Conservation (phyloP, 441 rosid genomes). For the Flueggea neowawraea region DNA sequence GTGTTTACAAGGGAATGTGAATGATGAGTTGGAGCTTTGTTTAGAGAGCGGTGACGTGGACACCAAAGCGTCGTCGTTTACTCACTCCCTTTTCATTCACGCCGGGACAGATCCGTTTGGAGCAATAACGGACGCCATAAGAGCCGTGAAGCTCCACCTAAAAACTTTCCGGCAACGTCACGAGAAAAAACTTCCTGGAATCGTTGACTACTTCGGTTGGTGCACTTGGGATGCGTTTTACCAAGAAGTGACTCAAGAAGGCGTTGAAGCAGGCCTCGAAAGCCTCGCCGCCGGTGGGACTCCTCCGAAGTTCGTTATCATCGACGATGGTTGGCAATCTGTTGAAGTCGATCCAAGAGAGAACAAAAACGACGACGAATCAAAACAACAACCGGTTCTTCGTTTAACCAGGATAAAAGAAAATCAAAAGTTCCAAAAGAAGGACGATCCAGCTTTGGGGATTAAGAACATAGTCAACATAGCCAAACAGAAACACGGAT, state of each 20-base stretch:
- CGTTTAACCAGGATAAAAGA: slow-evolving; percentile 78
- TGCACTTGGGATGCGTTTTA: slow-evolving; percentile 99
- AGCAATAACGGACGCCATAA: slow-evolving; percentile 68
- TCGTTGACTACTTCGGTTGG: slow-evolving; percentile 92
- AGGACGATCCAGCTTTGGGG: too few species aligned
- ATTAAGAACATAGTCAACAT: too few species aligned
- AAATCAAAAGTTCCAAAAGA: slow-evolving; percentile 71
- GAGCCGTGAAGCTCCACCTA: slow-evolving; percentile 59
- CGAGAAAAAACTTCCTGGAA: slow-evolving; percentile 82
- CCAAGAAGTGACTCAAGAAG: slow-evolving; percentile 89
- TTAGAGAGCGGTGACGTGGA: slow-evolving; percentile 81
- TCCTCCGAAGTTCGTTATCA: slow-evolving; percentile 81
- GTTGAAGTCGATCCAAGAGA: slow-evolving; percentile 42
- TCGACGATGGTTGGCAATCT: slow-evolving; percentile 97
- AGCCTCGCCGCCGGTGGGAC: slow-evolving; percentile 69
- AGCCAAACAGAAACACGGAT: too few species aligned
- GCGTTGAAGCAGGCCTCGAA: slow-evolving; percentile 73
- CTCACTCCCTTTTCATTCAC: slow-evolving; percentile 63
- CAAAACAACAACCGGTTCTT: slow-evolving; percentile 34
- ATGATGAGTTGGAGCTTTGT: slow-evolving; percentile 81
- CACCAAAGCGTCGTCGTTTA: slow-evolving; percentile 61
- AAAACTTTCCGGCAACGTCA: slow-evolving; percentile 78
- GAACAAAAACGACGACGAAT: slow-evolving; percentile 13
- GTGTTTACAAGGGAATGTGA: slow-evolving; percentile 68
- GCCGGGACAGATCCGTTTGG: slow-evolving; percentile 78